Conservation (phyloP, 164 flowering plant species). For the Cinnamomum chago region DNA sequence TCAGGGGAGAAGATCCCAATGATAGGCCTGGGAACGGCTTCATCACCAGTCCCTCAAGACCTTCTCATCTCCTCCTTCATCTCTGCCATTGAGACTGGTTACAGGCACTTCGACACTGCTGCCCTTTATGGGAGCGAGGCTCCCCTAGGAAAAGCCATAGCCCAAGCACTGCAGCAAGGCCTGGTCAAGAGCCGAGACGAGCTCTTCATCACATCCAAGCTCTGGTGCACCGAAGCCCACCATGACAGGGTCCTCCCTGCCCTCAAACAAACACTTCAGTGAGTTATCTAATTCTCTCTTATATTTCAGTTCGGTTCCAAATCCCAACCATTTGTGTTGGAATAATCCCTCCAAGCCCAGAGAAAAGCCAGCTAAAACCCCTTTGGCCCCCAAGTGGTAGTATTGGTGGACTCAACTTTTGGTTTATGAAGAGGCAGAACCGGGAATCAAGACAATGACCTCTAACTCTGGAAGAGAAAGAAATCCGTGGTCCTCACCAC, state of each 20-base stretch:
- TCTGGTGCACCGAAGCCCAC: slow-evolving; percentile 24
- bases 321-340: no score
- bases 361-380: no score
- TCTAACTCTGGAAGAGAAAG: no score
- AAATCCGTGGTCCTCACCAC: no score
- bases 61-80: slow-evolving; percentile 6
- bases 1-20: slow-evolving; percentile 20
- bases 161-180: slow-evolving; percentile 22
- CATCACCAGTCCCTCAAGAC: background rate
- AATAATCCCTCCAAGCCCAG: no score
- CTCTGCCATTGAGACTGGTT: slow-evolving; percentile 23
- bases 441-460: no score
- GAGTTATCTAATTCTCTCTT: slow-evolving; percentile 3
- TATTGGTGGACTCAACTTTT: no score
- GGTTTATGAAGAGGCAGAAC: no score
- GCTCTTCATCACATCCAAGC: slow-evolving; percentile 29
- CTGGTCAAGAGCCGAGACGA: slow-evolving; percentile 27
- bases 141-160: slow-evolving; percentile 28
- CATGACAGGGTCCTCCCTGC: slow-evolving; percentile 27
- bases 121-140: slow-evolving; percentile 17
- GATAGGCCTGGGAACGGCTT: slow-evolving; percentile 21
- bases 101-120: slow-evolving; percentile 31
- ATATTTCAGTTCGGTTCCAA: no score
- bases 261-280: slow-evolving; percentile 25
- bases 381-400: no score